Percentiles rank a stretch among this genome's conserved stretches.
Evolutionary conservation across 805 yeast species (phyloP).

Genomic region (Teunomyces cretensis): DNA sequence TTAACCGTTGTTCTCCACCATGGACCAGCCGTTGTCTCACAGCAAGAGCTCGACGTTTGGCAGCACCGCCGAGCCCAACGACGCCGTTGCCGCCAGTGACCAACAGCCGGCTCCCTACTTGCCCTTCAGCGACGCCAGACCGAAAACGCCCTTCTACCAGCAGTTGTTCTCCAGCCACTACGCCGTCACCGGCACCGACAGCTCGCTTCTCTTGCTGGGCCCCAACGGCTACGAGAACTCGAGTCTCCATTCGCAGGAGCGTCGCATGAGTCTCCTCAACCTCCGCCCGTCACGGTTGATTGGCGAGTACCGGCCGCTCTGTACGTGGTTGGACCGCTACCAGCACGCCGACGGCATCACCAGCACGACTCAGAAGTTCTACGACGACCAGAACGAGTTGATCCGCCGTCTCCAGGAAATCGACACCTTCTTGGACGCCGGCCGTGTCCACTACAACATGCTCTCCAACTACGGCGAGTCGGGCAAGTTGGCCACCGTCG

Average conservation of each 20-base stretch:
- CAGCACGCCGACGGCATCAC: conserved; percentile 9
- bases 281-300: conserved; percentile 36
- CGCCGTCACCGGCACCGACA: conserved; percentile 29
- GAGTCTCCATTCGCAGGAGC: conserved; percentile 15
- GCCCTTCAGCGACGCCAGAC: background rate
- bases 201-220: conserved; percentile 2
- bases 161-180: conserved; percentile 26
- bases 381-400: conserved; percentile 58
- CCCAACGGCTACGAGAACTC: conserved; percentile 9
- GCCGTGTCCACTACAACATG: conserved; percentile 61
- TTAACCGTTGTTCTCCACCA: too few species aligned
- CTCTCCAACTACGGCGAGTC: conserved; percentile 55
- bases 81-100: background rate
- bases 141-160: conserved; percentile 25
- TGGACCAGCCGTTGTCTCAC: too few species aligned
- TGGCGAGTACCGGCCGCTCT: conserved; percentile 29
- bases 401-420: conserved; percentile 58
- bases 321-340: conserved; percentile 30
- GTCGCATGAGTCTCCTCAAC: conserved; percentile 21
- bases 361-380: conserved; percentile 41
- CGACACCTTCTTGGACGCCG: conserved; percentile 68
- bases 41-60: too few species aligned
- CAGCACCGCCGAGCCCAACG: background rate
- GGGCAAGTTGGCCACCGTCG: conserved; percentile 16
- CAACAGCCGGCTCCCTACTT: background rate